These are phyloP conservation scores for Aspergillus calidoustus DNA, from an alignment of 2,329 filamentous ascomycete genomes.

Conservation along the genomic window DNA sequence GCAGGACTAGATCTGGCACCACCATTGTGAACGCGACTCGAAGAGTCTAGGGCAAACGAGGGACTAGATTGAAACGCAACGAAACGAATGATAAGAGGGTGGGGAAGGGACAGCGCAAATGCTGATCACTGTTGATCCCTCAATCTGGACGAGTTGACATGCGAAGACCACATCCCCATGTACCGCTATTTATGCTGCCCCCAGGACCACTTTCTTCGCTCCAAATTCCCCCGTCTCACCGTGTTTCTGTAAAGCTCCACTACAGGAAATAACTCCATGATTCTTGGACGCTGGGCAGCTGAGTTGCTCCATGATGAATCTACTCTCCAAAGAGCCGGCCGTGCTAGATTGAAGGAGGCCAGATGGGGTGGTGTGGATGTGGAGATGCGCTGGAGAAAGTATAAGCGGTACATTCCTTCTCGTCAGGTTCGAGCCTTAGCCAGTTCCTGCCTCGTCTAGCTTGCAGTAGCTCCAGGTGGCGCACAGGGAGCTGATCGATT, in stretches of 20 bases:
- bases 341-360: not conserved
- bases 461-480: conserved; percentile 15
- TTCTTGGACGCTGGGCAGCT: not conserved
- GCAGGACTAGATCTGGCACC: conserved; percentile 28
- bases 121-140: conserved; percentile 3
- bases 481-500: not conserved
- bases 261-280: not conserved
- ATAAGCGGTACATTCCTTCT: conserved; percentile 8
- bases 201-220: not conserved
- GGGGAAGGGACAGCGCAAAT: conserved; percentile 2
- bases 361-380: not conserved
- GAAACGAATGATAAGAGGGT: conserved; percentile 18
- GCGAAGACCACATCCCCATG: conserved; percentile 15
- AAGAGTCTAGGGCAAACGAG: conserved; percentile 13
- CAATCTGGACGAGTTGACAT: conserved; percentile 6
- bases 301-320: not conserved
- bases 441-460: not conserved
- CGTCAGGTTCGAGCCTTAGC: conserved; percentile 4
- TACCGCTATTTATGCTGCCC: conserved; percentile 16
- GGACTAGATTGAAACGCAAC: conserved; percentile 9
- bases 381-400: conserved; percentile 1
- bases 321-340: not conserved
- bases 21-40: conserved; percentile 30
- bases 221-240: conserved; percentile 16
- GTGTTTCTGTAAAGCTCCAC: conserved; percentile 12